Evolutionary conservation across 2,329 filamentous ascomycete genomes (phyloP), one percentile per base, ranked within the genome.

Genomic region (Apiospora arundinis): DNA sequence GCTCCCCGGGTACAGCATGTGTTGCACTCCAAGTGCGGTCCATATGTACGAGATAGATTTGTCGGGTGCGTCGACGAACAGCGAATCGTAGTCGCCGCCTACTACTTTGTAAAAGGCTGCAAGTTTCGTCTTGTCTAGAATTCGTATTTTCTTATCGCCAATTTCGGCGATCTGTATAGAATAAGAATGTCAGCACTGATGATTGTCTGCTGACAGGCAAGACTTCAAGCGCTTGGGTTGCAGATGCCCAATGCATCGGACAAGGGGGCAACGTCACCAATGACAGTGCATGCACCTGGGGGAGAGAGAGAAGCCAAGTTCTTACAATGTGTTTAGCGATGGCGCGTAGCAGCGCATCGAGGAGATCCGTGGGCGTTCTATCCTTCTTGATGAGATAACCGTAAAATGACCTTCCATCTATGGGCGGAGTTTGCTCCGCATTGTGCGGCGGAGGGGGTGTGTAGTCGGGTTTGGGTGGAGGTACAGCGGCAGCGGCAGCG

Each of bases 1-100:
- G 49, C 90, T 88, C 67, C 90, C 89, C 0, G 94, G 94, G 75
- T 97, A 93, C 40, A 98, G 87, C 68, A 91, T 91, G 82, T 98
- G 95, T 77, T 95, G 93, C 80, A 95, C 98, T 76, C 95, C 96
- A 69, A 97, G 90, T 9, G 93, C 93, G 78, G 94, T 93, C 87
- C 97, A 98, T 74, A 98, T 96, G 83, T 94, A 97, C 40, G 95
- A 96, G 74, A 99, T 91, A 60, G 92, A 92, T 48, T 90, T 85
- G 72, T 91, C 84, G 25, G 92, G 91, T 45, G 92, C 93, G 3
- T 92, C 87, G 56, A 95, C 85, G 80, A 98, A 98, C 70, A 98
- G 89, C 32, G 87, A 83, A 79, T 95, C 93, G 81, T 93, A 94
- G 78, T 95, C 89, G 65, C 92, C 92, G 71, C 92, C 93, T 21